A percentile compares a stretch with the other conserved stretches of the same genome.
phyloP scores from a whole-genome alignment of 2,329 filamentous ascomycete genomes.

The Colletotrichum theobromicola region DNA sequence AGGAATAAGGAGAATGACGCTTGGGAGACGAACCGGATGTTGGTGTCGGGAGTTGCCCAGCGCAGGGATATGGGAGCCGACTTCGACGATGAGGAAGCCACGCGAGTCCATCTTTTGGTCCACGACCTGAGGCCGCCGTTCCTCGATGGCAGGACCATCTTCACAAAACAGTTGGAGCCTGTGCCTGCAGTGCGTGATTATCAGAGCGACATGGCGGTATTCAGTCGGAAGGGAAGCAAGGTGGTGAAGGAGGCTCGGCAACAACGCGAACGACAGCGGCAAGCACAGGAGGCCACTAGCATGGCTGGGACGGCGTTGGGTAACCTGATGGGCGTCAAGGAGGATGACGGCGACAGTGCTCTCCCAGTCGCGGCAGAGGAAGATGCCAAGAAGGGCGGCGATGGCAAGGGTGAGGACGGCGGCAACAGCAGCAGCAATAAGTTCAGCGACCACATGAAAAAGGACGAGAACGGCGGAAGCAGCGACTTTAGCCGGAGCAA shows the following conservation, averaged over 20 bases:
- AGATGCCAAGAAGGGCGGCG: constrained; percentile 54
- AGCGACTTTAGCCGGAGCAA: constrained; percentile 95
- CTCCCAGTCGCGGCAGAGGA: constrained; percentile 77
- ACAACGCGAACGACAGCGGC: constrained; percentile 90
- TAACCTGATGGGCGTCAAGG: constrained; percentile 94
- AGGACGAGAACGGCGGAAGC: constrained; percentile 78
- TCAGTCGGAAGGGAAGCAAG: constrained; percentile 91
- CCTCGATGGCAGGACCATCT: constrained; percentile 91
- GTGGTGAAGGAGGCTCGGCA: constrained; percentile 91
- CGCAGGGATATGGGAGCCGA: constrained; percentile 80
- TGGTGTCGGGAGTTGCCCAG: constrained; percentile 94
- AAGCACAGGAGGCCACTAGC: constrained; percentile 94
- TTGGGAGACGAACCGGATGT: constrained; percentile 98
- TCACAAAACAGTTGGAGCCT: constrained; percentile 96
- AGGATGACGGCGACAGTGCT: constrained; percentile 90
- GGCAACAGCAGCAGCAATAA: constrained; percentile 58
- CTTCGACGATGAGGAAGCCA: constrained; percentile 91
- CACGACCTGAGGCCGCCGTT: constrained; percentile 96
- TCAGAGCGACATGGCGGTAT: constrained; percentile 98
- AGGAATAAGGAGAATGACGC: constrained; percentile 95
- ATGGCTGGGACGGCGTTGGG: constrained; percentile 90
- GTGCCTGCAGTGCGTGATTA: constrained; percentile 91
- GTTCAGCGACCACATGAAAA: constrained; percentile 90
- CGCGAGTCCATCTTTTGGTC: constrained; percentile 86
- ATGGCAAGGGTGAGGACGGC: constrained; percentile 37